Evolutionary conservation across 257 asterid genomes (phyloP), one percentile per base, ranked within the genome.

Genomic region (Solanum pimpinellifolium): DNA sequence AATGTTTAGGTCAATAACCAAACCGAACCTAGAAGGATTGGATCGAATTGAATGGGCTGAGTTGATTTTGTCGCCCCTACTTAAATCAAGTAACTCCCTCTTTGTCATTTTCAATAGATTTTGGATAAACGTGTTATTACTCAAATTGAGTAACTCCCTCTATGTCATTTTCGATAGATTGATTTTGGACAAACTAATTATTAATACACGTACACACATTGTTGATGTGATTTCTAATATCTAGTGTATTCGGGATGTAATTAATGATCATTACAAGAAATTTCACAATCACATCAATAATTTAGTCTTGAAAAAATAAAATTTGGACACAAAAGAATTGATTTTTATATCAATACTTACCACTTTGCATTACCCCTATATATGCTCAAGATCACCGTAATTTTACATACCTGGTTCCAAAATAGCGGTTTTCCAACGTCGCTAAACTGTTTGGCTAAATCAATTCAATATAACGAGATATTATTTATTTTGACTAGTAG

Each of bases 41-140:
- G 9, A 2, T 16, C 9, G 0, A 0, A 49, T 15, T 49, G 16
- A 49, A 49, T 3, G 60, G 60, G 1, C 0, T 15, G 23, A 0
- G 2, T 49, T 49, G 60, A 49, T 5, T 49, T 49, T 49, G 9
- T 0, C 60, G 6, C 3, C 9, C 21, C 60, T 16, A 49, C 60
- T 49, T 23, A 49, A 49, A 49, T 49, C 16, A 3, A 49, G 23
- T 49, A 49, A 49, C 60, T 49, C 23, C 3, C 60, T 6, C 62
- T 6, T 35, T 0, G 62, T 52, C 23, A 52, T 72, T 75, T 41
- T 76, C 56, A 5, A 20, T 8, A 14, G 37, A 44, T 77, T 29
- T 77, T 77, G 37, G 65, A 78, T 16, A 78, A 47, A 76, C 39
- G 25, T 77, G 83, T 4, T 42, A 13, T 42, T 13, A 44, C 35